These are phyloP conservation scores for Ensete glaucum DNA, from an alignment of 176 grass and related monocot species.

Conservation along the genomic window DNA sequence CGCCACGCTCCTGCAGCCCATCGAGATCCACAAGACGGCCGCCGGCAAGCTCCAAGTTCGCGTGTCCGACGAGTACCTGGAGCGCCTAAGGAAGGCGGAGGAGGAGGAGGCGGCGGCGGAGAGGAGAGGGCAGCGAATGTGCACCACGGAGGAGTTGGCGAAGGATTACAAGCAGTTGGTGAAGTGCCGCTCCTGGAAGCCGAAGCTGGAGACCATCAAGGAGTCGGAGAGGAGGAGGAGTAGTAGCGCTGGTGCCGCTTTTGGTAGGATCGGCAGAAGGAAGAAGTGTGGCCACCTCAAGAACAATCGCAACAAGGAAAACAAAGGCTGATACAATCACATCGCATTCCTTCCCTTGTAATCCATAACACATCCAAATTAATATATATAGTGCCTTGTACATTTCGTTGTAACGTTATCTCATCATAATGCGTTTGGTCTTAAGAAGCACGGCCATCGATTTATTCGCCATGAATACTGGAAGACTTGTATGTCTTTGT, in stretches of 20 bases:
- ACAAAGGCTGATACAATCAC: background rate
- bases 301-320: background rate
- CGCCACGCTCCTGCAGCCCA: background rate
- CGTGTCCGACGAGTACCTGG: slow-evolving; percentile 15
- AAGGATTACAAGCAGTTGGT: slow-evolving; percentile 27
- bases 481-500: too few relatives aligned
- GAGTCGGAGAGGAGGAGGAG: slow-evolving; percentile 5
- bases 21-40: slow-evolving; percentile 18
- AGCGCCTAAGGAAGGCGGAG: background rate
- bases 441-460: too few relatives aligned
- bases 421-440: background rate
- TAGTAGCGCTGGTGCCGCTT: background rate
- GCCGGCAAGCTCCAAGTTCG: slow-evolving; percentile 10
- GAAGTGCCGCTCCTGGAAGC: slow-evolving; percentile 17
- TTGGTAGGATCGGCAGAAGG: slow-evolving; percentile 2
- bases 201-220: slow-evolving; percentile 23
- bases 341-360: background rate
- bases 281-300: background rate
- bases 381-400: background rate
- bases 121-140: slow-evolving; percentile 1
- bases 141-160: slow-evolving; percentile 25
- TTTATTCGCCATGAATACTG: too few relatives aligned
- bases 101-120: background rate
- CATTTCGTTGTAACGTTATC: background rate
- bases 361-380: background rate